phyloP scores from a whole-genome alignment of 441 rosid genomes.

The Lepidium campestre region DNA sequence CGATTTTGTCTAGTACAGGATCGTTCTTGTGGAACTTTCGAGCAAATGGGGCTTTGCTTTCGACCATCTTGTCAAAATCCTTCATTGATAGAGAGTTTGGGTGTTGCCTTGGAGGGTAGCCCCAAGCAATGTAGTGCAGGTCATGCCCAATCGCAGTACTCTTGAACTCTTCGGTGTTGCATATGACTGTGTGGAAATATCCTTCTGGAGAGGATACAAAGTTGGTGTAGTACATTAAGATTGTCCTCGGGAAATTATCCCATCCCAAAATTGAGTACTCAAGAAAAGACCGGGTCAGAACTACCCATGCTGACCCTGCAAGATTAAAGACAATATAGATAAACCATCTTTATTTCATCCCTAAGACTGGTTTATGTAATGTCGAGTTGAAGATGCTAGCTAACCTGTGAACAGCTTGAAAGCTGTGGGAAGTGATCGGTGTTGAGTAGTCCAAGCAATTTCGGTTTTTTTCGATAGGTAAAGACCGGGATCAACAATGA shows the following conservation, averaged over 20 bases:
- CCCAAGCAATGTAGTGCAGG: constrained; percentile 89
- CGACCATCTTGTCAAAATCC: constrained; percentile 57
- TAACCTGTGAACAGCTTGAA: constrained; percentile 74
- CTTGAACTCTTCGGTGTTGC: constrained; percentile 63
- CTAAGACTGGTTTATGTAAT: neutral
- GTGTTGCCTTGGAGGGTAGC: constrained; percentile 80
- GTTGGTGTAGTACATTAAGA: constrained; percentile 77
- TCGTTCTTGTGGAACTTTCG: constrained; percentile 61
- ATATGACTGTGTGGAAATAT: constrained; percentile 77
- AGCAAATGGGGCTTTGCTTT: constrained; percentile 74
- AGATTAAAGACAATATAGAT: constrained; percentile 9
- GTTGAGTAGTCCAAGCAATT: constrained; percentile 68
- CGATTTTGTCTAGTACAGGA: constrained; percentile 62
- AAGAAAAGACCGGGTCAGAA: constrained; percentile 67
- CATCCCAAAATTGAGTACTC: constrained; percentile 77
- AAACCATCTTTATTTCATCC: neutral
- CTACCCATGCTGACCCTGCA: constrained; percentile 92
- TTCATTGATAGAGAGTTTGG: constrained; percentile 60
- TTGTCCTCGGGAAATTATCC: constrained; percentile 75
- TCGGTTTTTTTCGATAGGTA: constrained; percentile 57
- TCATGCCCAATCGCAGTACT: constrained; percentile 72
- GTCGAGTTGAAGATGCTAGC: neutral
- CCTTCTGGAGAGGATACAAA: constrained; percentile 86
- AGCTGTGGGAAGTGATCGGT: constrained; percentile 54
- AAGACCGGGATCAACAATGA: constrained; percentile 77